Base-by-base conservation (phyloP, 2,329 filamentous ascomycete genomes). In the Apiospora phragmitis region DNA sequence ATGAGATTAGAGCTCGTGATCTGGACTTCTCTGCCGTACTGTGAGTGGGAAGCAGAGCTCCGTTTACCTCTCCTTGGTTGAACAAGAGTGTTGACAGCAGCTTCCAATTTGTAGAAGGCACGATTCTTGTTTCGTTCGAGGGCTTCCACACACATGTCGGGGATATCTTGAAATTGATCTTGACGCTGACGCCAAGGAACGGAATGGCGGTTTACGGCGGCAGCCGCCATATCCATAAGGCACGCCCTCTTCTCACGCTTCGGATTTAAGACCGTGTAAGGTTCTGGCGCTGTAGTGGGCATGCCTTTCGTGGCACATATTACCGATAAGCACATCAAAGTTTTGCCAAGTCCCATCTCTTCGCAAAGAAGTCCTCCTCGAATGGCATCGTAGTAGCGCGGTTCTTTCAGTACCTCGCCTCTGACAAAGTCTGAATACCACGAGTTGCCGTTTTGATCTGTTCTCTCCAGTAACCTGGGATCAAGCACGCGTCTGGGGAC, bases 301-400 rank as follows among this genome's bases (percentile, higher is more conserved):
- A 95, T 88, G 42, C 90, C 85, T 75, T 88, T 90, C 0, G 94
- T 97, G 3, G 94, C 91, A 35, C 97, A 84, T 49, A 98, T 90
- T 2, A 94, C 82, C 8, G 92, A 86, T 24, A 98, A 82, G 73
- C 93, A 95, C 14, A 98, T 97, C 35, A 98, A 82, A 0, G 95
- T 98, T 83, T 98, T 98, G 0, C 95, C 95, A 0, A 88, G 83
- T 7, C 92, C 92, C 93, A 95, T 95, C 73, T 93, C 91, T 77
- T 96, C 93, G 0, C 93, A 92, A 18, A 94, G 82, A 18, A 95
- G 92, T 3, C 94, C 95, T 43, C 95, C 94, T 71, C 87, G 86
- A 6, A 91, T 88, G 35, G 90, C 87, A 62, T 96, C 94, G 75
- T 95, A 97, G 71, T 89, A 88, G 2, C 88, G 86, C 14, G 93